Percentiles rank a stretch among this genome's conserved stretches.
These are phyloP conservation scores for Colletotrichum gloeosporioides DNA, from an alignment of 2,329 filamentous ascomycete genomes.

Conservation along the genomic window DNA sequence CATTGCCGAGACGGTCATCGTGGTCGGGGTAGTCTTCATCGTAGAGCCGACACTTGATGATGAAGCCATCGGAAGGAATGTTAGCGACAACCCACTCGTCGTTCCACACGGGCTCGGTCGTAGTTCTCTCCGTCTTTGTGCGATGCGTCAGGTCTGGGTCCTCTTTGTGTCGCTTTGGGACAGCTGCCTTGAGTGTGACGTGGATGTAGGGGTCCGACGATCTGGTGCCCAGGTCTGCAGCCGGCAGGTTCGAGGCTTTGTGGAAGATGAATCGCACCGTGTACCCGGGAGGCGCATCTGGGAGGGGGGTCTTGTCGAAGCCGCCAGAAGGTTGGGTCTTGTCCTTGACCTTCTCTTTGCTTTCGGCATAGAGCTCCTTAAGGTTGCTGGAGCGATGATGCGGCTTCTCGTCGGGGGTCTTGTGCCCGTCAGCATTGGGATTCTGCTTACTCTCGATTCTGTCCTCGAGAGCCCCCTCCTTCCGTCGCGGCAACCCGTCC, in stretches of 20 bases:
- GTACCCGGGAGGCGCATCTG: conserved; percentile 76
- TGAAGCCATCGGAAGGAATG: conserved; percentile 80
- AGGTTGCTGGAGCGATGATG: conserved; percentile 29
- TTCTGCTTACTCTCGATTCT: conserved; percentile 16
- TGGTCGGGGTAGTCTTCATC: conserved; percentile 89
- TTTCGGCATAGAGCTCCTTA: conserved; percentile 38
- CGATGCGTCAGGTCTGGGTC: conserved; percentile 78
- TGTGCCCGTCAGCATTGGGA: conserved; percentile 18
- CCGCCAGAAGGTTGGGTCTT: conserved; percentile 71
- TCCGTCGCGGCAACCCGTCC: background rate
- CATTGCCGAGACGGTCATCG: conserved; percentile 88
- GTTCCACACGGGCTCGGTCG: conserved; percentile 80
- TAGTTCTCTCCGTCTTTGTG: conserved; percentile 76
- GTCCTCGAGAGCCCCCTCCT: conserved; percentile 9
- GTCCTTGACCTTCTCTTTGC: conserved; percentile 42
- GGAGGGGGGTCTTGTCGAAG: conserved; percentile 80
- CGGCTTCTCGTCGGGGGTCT: conserved; percentile 14
- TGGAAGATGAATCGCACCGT: conserved; percentile 87
- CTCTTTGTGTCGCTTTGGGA: conserved; percentile 83
- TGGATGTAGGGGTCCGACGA: conserved; percentile 85
- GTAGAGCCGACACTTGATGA: conserved; percentile 83
- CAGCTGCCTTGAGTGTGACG: conserved; percentile 73
- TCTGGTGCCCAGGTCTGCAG: conserved; percentile 77
- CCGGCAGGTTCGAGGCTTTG: conserved; percentile 79
- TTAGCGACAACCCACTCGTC: conserved; percentile 89